Evolutionary conservation across 306 rosid genomes (phyloP).

Genomic region (Prunus armeniaca): DNA sequence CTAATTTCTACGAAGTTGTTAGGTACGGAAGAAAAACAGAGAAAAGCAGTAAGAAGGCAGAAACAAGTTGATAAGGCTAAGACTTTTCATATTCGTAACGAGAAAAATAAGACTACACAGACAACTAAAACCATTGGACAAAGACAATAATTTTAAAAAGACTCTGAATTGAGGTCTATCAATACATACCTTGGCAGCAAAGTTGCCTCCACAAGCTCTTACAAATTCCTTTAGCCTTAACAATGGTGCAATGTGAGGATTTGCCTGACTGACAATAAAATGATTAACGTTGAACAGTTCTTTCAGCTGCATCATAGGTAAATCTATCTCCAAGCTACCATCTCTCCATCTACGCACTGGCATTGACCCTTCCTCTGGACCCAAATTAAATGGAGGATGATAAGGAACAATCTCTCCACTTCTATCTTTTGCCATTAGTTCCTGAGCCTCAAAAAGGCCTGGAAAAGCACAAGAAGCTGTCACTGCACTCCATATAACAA

Average conservation of each 20-base stretch:
- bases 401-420: slow-evolving; percentile 93
- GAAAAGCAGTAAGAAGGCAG: neutral
- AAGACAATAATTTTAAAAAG: neutral
- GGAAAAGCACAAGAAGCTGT: slow-evolving; percentile 99
- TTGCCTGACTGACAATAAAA: slow-evolving; percentile 94
- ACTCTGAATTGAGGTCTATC: slow-evolving; percentile 12
- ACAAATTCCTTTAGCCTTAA: slow-evolving; percentile 80
- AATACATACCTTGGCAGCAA: slow-evolving; percentile 87
- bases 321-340: slow-evolving; percentile 96
- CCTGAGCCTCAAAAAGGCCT: slow-evolving; percentile 98
- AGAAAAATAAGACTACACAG: neutral
- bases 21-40: neutral
- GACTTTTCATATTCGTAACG: neutral
- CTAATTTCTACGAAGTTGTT: neutral
- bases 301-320: slow-evolving; percentile 95
- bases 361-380: slow-evolving; percentile 75
- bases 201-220: slow-evolving; percentile 81
- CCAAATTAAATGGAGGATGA: slow-evolving; percentile 92
- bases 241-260: slow-evolving; percentile 91
- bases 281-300: slow-evolving; percentile 95
- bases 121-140: neutral
- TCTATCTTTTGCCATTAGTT: slow-evolving; percentile 97
- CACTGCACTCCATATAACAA: slow-evolving; percentile 98
- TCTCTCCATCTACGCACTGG: slow-evolving; percentile 91
- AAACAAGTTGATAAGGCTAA: neutral